Base-by-base conservation (phyloP, 148 eudicot genomes). In the Cornus suecica region DNA sequence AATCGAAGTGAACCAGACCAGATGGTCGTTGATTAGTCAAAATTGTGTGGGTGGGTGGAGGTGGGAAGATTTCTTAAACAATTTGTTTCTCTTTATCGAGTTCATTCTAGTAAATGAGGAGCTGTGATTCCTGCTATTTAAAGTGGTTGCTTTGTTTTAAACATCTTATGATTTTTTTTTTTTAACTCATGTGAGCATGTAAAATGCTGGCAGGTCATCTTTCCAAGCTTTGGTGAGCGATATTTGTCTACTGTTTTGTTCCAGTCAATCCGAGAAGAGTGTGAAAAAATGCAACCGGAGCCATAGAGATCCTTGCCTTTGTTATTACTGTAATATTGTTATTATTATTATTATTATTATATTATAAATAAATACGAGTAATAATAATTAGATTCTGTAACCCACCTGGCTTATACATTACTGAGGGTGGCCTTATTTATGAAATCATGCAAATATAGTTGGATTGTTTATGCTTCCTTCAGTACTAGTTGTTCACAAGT, bases 231-330 rank as follows among this genome's bases (percentile, higher is more conserved):
- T 32, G 81, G 84, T 23, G 81, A 82, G 60, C 81, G 84, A 60
- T 78, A 82, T 61, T 58, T 82, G 15, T 77, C 81, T 25, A 8
- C 84, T 13, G 79, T 78, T 70, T 81, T 82, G 66, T 82, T 78
- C 81, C 81, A 78, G 77, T 78, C 84, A 9, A 78, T 82, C 67
- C 84, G 84, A 30, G 84, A 82, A 25, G 84, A 82, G 54, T 82
- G 84, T n/a, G 81, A 78, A 76, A 82, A 82, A 76, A 70, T 82
- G 84, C 79, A 82, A 68, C 79, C 84, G 0, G 81, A 70, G 69
- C 78, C 84, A 31, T 82, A 75, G 74, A 61, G 58, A 62, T 8
- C 45, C 15, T 61, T 20, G 27, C 2, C 11, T 20, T 68, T 45
- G 28, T 27, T 14, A 42, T 68, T 11, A 18, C 51, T 22, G 51